These are phyloP conservation scores for Krasilnikovozyma curviuscula DNA, from an alignment of 768 basidiomycete genomes.

Conservation along the genomic window DNA sequence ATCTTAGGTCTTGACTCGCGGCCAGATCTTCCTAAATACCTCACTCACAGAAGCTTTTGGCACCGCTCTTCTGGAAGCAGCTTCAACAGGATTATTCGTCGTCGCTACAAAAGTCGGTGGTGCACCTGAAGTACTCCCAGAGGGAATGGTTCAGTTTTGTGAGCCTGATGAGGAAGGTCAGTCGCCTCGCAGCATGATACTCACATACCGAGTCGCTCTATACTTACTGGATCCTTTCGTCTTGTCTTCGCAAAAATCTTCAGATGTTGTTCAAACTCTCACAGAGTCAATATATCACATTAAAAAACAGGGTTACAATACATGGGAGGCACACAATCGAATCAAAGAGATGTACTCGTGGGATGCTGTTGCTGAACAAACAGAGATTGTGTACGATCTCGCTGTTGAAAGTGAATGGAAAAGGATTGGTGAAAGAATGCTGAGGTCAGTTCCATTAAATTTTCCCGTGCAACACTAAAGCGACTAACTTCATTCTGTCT, in stretches of 20 bases:
- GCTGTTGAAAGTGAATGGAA: constrained; percentile 44
- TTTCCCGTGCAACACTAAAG: background rate
- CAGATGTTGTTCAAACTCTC: constrained; percentile 71
- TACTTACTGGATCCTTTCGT: background rate
- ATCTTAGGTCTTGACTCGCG: constrained; percentile 55
- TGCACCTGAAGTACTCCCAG: constrained; percentile 80
- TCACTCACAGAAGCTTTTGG: constrained; percentile 93
- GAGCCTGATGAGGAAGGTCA: constrained; percentile 81
- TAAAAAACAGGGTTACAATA: constrained; percentile 47
- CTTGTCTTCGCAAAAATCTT: background rate
- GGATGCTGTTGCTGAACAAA: constrained; percentile 55
- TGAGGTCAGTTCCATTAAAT: constrained; percentile 35
- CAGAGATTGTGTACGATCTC: constrained; percentile 59
- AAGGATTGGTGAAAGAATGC: constrained; percentile 59
- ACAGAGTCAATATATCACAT: constrained; percentile 60
- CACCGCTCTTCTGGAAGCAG: constrained; percentile 92
- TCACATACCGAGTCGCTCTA: background rate
- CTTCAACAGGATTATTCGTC: constrained; percentile 80
- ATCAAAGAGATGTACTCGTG: constrained; percentile 74
- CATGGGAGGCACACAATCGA: constrained; percentile 51
- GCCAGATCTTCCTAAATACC: constrained; percentile 84
- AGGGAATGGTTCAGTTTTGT: constrained; percentile 89
- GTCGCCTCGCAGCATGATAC: constrained; percentile 14
- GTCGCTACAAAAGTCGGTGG: constrained; percentile 89
- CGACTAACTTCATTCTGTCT: background rate